Evolutionary conservation across 2,329 filamentous ascomycete genomes (phyloP), one percentile per base, ranked within the genome.

Genomic region (Penicillium sclerotiorum): DNA sequence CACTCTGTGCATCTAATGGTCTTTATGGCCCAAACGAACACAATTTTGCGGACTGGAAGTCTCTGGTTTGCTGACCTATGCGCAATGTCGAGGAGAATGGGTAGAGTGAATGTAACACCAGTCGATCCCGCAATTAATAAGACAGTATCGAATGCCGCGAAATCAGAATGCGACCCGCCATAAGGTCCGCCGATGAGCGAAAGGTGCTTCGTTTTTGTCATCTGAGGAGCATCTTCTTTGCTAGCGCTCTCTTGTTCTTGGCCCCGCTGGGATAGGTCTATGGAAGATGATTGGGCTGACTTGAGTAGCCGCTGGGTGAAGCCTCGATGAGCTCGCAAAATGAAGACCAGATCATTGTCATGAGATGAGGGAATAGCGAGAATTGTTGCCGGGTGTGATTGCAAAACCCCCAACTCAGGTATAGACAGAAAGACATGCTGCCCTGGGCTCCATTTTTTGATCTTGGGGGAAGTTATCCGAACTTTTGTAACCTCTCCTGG

Each of bases 401-500:
- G 53, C 17, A 42, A 33, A 8, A 47, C 22, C 15, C 41, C 50
- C 17, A 56, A 30, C 1, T n/a, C 23, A 1, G 45, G 53, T 33
- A 48, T 46, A 1, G 50, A 45, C 4, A 56, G 33, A 20, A 53
- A 43, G 8, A 51, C 41, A 30, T 56, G 53, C 12, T 50, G 44
- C 36, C 53, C 53, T 13, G 71, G 66, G 11, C 44, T 56, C 70
- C 71, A 74, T 4, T 58, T 60, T 35, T 64, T 70, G 53, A 73
- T 62, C 1, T 64, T 38, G 18, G 66, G 62, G 45, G 63, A 68
- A 2, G 63, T 59, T 8, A 74, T 55, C n/a, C 56, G 58, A 21
- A 74, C 52, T 47, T 65, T 69, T 2, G 71, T 74, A 5, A 69
- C 69, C 9, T 66, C 65, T n/a, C 65, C 71, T 45, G 58, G 62